Evolutionary conservation across 345 rosid genomes (phyloP).

Genomic region (Bretschneidera sinensis): DNA sequence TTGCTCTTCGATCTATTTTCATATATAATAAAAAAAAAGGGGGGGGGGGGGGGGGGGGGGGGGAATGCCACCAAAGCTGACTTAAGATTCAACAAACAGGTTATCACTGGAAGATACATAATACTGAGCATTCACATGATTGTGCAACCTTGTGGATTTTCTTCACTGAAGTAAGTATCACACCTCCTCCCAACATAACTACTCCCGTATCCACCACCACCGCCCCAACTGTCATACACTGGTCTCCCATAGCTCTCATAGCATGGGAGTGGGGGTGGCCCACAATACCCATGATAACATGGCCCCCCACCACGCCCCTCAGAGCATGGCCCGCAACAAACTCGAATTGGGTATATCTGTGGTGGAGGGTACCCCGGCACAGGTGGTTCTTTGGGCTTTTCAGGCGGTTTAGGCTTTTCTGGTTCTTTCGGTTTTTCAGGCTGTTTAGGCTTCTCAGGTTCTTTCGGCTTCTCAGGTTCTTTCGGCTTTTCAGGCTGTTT

Average conservation of each 20-base stretch:
- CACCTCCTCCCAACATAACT: constrained; percentile 23
- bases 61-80: neutral
- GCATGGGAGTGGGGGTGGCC: constrained; percentile 15
- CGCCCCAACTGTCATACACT: constrained; percentile 54
- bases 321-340: constrained; percentile 23
- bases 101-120: too few species aligned
- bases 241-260: constrained; percentile 42
- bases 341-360: too few species aligned
- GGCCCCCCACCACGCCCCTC: constrained; percentile 29
- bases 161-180: constrained; percentile 42
- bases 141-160: constrained; percentile 44
- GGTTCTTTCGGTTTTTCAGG: too few species aligned
- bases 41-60: too few species aligned
- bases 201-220: constrained; percentile 25
- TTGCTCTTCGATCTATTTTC: too few species aligned
- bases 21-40: neutral
- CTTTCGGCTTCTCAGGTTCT: too few species aligned
- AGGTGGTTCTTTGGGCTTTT: too few species aligned
- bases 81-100: neutral
- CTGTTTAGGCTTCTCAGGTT: too few species aligned
- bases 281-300: constrained; percentile 11
- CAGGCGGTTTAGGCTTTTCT: too few species aligned
- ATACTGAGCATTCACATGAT: constrained; percentile 36
- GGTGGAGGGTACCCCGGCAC: too few species aligned
- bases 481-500: too few species aligned